These are phyloP conservation scores for Caryopteris hybrid DNA, from an alignment of 305 asterid species.

Conservation along the genomic window DNA sequence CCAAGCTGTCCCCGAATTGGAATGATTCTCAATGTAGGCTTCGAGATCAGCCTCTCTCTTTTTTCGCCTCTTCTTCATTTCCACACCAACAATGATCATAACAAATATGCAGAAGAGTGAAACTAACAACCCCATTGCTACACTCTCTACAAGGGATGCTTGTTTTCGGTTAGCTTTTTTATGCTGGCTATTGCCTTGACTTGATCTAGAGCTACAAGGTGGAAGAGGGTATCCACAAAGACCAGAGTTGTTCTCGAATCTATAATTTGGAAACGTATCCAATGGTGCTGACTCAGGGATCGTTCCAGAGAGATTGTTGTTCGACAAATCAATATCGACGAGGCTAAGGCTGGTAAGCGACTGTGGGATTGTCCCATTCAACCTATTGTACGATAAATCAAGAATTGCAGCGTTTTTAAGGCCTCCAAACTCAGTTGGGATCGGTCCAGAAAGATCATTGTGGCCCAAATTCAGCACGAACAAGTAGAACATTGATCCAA, in stretches of 20 bases:
- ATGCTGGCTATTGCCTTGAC: conserved; percentile 15
- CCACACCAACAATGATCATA: conserved; percentile 42
- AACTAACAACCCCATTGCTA: conserved; percentile 66
- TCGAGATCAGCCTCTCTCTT: conserved; percentile 62
- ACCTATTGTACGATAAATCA: conserved; percentile 56
- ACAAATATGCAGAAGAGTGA: conserved; percentile 62
- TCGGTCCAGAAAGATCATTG: conserved; percentile 60
- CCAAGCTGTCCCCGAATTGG: conserved; percentile 62
- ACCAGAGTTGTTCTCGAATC: conserved; percentile 60
- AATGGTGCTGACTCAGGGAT: conserved; percentile 71
- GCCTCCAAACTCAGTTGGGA: conserved; percentile 63
- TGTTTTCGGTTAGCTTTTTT: conserved; percentile 41
- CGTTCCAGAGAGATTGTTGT: conserved; percentile 60
- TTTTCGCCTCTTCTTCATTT: conserved; percentile 56
- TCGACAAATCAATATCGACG: conserved; percentile 66
- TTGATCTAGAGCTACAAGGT: conserved; percentile 26
- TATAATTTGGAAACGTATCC: conserved; percentile 56
- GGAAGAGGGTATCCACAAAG: conserved; percentile 84
- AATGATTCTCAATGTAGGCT: conserved; percentile 55
- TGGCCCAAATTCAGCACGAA: conserved; percentile 61
- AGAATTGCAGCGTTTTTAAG: conserved; percentile 64
- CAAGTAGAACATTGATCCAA: conserved; percentile 65
- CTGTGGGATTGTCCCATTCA: conserved; percentile 63
- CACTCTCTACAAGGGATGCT: conserved; percentile 65
- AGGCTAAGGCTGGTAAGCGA: conserved; percentile 49